Evolutionary conservation across 2,329 filamentous ascomycete genomes (phyloP).

Genomic region (Neofusicoccum ribis): DNA sequence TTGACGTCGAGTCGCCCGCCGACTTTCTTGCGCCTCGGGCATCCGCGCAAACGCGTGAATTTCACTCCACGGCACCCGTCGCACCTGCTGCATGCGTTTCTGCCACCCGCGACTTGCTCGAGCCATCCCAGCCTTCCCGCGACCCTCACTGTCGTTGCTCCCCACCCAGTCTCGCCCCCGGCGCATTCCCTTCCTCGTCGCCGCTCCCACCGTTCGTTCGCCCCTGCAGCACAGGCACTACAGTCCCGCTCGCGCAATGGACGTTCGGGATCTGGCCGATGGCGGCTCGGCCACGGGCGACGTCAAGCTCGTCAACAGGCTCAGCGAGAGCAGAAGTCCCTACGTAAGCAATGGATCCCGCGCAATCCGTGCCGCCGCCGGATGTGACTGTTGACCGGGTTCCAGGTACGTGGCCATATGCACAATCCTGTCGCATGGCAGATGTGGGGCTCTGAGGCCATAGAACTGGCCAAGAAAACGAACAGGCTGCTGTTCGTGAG

Average conservation of each 20-base stretch:
- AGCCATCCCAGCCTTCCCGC: neutral
- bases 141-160: neutral
- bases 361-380: neutral
- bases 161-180: neutral
- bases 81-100: neutral
- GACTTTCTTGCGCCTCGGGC: constrained; percentile 14
- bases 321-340: constrained; percentile 63
- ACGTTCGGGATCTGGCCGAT: constrained; percentile 26
- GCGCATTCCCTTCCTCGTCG: neutral
- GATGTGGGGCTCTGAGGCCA: constrained; percentile 74
- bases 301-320: constrained; percentile 48
- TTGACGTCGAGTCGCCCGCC: constrained; percentile 1
- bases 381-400: constrained; percentile 21
- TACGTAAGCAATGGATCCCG: constrained; percentile 54
- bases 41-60: neutral
- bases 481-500: constrained; percentile 92
- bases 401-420: constrained; percentile 69
- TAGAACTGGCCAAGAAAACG: constrained; percentile 73
- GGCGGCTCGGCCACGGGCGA: constrained; percentile 1
- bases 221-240: neutral
- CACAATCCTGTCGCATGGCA: constrained; percentile 91
- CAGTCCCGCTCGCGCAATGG: constrained; percentile 29
- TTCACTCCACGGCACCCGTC: neutral
- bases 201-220: neutral
- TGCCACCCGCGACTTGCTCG: neutral